Percentiles rank a stretch among this genome's conserved stretches.
phyloP scores from a whole-genome alignment of 164 flowering plant species.

The Akebia trifoliata region DNA sequence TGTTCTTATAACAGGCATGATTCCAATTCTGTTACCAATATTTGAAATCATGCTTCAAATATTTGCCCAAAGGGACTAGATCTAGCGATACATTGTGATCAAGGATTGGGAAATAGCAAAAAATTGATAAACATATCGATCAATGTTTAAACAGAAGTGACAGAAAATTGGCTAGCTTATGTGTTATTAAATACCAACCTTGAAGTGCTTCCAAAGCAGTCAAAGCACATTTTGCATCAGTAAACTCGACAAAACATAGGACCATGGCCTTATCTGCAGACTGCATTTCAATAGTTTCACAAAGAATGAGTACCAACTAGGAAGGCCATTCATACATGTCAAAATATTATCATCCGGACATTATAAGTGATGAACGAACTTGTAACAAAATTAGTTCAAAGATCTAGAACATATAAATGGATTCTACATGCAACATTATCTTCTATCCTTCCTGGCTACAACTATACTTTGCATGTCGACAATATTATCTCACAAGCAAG shows the following conservation, averaged over 20 bases:
- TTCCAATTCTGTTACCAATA: too few relatives aligned
- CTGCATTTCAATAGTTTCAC: conserved; percentile 31
- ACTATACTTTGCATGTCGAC: too few relatives aligned
- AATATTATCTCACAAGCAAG: too few relatives aligned
- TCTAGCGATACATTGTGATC: not conserved
- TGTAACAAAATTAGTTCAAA: too few relatives aligned
- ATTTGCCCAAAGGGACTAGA: not conserved
- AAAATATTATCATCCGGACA: too few relatives aligned
- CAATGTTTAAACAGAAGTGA: not conserved
- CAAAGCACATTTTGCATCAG: conserved; percentile 56
- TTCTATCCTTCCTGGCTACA: too few relatives aligned
- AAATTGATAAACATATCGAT: not conserved
- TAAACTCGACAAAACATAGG: conserved; percentile 77
- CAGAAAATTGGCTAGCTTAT: not conserved
- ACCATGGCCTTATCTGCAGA: conserved; percentile 64
- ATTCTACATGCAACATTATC: too few relatives aligned
- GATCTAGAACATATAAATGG: too few relatives aligned
- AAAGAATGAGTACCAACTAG: conserved; percentile 1
- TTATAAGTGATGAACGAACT: too few relatives aligned
- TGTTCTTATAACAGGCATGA: too few relatives aligned
- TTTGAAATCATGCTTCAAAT: too few relatives aligned
- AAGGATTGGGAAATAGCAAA: not conserved
- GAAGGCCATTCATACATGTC: too few relatives aligned
- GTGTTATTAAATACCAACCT: conserved; percentile 28
- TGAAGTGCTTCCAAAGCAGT: conserved; percentile 84